These are phyloP conservation scores for Yamadazyma akitaensis DNA, from an alignment of 805 yeast genomes.

Conservation along the genomic window DNA sequence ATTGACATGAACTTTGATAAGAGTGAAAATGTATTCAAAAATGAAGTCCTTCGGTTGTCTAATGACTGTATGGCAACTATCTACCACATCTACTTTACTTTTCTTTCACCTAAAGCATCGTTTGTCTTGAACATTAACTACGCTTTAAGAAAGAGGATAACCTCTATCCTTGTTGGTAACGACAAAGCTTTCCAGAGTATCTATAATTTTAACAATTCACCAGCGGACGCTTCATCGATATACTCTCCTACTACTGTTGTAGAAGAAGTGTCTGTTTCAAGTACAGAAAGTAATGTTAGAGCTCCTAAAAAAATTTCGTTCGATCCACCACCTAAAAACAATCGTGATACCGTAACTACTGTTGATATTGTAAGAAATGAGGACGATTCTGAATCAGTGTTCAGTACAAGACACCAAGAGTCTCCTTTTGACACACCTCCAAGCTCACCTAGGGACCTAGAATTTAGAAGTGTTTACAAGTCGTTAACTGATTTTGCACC, in stretches of 20 bases:
- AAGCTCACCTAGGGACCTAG: conserved; percentile 11
- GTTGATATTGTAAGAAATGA: not conserved
- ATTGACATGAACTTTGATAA: conserved; percentile 1
- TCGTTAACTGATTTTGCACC: conserved; percentile 20
- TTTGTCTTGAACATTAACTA: conserved; percentile 68
- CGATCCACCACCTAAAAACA: not conserved
- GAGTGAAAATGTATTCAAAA: not conserved
- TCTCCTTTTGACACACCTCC: conserved; percentile 2
- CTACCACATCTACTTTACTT: conserved; percentile 63
- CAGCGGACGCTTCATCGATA: not conserved
- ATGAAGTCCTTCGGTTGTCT: conserved; percentile 25
- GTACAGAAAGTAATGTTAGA: not conserved
- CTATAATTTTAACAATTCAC: conserved; percentile 2
- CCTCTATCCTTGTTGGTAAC: conserved; percentile 18
- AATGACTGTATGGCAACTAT: conserved; percentile 59
- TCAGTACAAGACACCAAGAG: not conserved
- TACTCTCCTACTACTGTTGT: not conserved
- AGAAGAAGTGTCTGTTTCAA: not conserved
- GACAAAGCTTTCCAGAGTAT: conserved; percentile 4
- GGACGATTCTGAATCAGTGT: conserved; percentile 7
- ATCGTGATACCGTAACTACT: not conserved
- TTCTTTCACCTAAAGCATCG: conserved; percentile 63
- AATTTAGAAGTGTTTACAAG: conserved; percentile 10
- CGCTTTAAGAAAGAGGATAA: conserved; percentile 42
- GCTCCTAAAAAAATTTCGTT: not conserved